phyloP scores from a whole-genome alignment of 1,284 basidiomycete species.

The Pascua sp. region DNA sequence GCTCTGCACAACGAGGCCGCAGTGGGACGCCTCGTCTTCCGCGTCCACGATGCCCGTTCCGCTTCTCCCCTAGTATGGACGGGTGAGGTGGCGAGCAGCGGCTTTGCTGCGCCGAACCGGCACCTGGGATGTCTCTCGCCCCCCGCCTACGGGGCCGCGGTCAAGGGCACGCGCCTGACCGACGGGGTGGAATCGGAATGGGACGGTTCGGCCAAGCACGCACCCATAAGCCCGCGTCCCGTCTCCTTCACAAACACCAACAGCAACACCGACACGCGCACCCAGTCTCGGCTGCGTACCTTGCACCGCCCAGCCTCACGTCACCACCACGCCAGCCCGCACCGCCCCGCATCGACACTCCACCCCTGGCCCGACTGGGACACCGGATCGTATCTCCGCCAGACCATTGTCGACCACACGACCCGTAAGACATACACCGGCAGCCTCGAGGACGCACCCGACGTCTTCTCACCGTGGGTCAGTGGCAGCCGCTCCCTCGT shows the following conservation, averaged over 20 bases:
- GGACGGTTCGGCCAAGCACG: too few species aligned
- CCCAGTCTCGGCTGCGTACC: not conserved
- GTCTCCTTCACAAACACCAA: too few species aligned
- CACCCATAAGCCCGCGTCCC: too few species aligned
- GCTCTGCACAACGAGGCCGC: not conserved
- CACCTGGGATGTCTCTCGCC: conserved; percentile 7
- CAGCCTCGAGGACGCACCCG: conserved; percentile 7
- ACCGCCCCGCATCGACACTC: not conserved
- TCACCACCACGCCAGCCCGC: not conserved
- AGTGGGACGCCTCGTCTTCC: conserved; percentile 11
- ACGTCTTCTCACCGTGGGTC: conserved; percentile 33
- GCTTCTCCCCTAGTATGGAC: conserved; percentile 26
- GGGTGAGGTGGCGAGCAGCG: conserved; percentile 11
- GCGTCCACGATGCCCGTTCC: conserved; percentile 13
- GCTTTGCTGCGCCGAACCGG: conserved; percentile 18
- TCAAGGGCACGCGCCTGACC: too few species aligned
- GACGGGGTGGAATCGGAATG: too few species aligned
- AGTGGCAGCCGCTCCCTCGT: conserved; percentile 13
- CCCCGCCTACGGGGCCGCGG: not conserved
- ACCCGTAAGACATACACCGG: conserved; percentile 16
- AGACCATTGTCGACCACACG: conserved; percentile 33
- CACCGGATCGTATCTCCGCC: conserved; percentile 16
- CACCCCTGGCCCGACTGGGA: conserved; percentile 9
- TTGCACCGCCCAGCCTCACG: not conserved
- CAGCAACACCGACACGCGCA: too few species aligned